A percentile compares a stretch with the other conserved stretches of the same genome.
Conservation (phyloP, 805 yeast species). For the Hanseniaspora jakobsenii region DNA sequence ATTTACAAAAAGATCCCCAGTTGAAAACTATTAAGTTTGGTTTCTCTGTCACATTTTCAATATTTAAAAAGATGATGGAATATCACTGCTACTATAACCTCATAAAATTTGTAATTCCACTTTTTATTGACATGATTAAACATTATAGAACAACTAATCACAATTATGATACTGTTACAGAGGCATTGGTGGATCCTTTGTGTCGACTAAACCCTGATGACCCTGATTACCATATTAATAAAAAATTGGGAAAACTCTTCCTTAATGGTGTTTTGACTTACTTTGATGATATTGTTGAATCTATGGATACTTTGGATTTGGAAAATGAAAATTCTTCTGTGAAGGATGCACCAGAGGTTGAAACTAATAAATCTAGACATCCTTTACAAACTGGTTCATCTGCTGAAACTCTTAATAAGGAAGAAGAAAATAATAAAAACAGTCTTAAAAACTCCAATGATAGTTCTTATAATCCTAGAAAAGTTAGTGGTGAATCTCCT, state of each 20-base stretch:
- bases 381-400: no score
- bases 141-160: slow-evolving; percentile 34
- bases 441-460: no score
- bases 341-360: background rate
- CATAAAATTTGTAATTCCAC: slow-evolving; percentile 34
- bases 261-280: slow-evolving; percentile 40
- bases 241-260: slow-evolving; percentile 40
- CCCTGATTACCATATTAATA: slow-evolving; percentile 35
- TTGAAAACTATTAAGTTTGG: slow-evolving; percentile 43
- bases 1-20: slow-evolving; percentile 8
- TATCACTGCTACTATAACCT: slow-evolving; percentile 27
- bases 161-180: slow-evolving; percentile 28
- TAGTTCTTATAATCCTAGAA: no score
- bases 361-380: background rate
- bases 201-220: slow-evolving; percentile 39
- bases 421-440: no score
- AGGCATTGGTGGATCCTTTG: slow-evolving; percentile 42
- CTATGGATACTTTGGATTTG: slow-evolving; percentile 16
- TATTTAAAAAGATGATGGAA: slow-evolving; percentile 30
- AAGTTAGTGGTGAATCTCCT: no score
- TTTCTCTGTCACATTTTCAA: slow-evolving; percentile 32
- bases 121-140: slow-evolving; percentile 35
- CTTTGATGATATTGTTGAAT: slow-evolving; percentile 33
- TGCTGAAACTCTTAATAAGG: no score
- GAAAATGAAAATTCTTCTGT: no score